Percentiles rank a stretch among this genome's conserved stretches.
Evolutionary conservation across 805 yeast genomes (phyloP).

Genomic region (Candida coquimbonensis): DNA sequence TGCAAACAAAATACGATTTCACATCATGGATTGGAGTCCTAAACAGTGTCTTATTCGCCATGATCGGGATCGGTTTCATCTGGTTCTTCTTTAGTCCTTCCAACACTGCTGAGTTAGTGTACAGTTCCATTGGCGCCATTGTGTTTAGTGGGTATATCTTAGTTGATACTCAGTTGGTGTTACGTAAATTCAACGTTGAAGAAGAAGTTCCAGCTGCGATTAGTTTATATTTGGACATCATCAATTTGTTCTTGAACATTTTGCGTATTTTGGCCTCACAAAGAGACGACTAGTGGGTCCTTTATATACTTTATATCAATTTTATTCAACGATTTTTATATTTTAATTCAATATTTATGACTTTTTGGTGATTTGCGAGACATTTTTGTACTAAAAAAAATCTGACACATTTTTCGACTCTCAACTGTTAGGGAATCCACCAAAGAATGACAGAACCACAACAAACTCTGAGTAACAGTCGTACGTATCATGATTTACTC

Average conservation of each 20-base stretch:
- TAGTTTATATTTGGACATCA: constrained; percentile 69
- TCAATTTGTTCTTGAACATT: constrained; percentile 74
- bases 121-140: constrained; percentile 68
- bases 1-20: constrained; percentile 73
- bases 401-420: neutral
- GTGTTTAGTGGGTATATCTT: constrained; percentile 66
- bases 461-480: constrained; percentile 3
- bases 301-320: neutral
- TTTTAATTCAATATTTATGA: neutral
- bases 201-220: constrained; percentile 83
- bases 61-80: constrained; percentile 69
- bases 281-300: constrained; percentile 14
- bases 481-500: constrained; percentile 1
- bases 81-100: constrained; percentile 56
- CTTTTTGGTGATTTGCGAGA: neutral
- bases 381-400: neutral
- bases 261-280: constrained; percentile 49
- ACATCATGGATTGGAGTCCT: constrained; percentile 57
- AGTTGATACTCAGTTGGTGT: constrained; percentile 74
- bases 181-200: constrained; percentile 70
- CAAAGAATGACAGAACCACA: constrained; percentile 1
- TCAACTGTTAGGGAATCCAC: neutral
- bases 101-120: constrained; percentile 52
- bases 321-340: neutral
- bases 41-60: constrained; percentile 51